These are phyloP conservation scores for Penicillium sp. DNA, from an alignment of 2,329 filamentous ascomycete species.

Conservation along the genomic window DNA sequence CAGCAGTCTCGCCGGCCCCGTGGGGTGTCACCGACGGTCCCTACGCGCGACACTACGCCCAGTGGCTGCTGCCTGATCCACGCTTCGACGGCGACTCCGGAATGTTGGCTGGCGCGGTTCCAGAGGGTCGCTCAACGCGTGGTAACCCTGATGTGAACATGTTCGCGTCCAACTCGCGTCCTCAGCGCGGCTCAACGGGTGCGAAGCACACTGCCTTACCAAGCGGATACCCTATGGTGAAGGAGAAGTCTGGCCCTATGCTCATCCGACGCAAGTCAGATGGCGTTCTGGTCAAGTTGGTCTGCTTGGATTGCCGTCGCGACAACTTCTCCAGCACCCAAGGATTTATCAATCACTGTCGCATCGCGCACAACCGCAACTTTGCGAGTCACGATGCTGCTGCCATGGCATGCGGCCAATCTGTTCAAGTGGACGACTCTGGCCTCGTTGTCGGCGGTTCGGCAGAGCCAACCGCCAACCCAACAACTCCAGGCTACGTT, in stretches of 20 bases:
- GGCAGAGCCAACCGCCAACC: constrained; percentile 30
- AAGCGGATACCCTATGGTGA: constrained; percentile 69
- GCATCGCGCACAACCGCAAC: constrained; percentile 88
- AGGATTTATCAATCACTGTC: constrained; percentile 99
- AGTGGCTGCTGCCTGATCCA: constrained; percentile 89
- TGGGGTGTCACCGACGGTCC: constrained; percentile 91
- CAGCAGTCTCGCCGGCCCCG: constrained; percentile 74
- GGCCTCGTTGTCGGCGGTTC: constrained; percentile 48
- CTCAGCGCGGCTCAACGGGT: constrained; percentile 60
- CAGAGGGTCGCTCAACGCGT: constrained; percentile 77
- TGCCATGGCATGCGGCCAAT: constrained; percentile 81
- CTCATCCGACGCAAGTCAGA: constrained; percentile 80
- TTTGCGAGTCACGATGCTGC: constrained; percentile 97
- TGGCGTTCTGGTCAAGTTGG: constrained; percentile 81
- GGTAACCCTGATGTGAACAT: constrained; percentile 65
- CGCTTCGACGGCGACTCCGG: constrained; percentile 72
- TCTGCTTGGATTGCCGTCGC: constrained; percentile 84
- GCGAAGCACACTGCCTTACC: constrained; percentile 70
- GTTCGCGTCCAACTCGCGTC: constrained; percentile 57
- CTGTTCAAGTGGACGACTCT: constrained; percentile 69
- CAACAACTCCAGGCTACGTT: constrained; percentile 53
- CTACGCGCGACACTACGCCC: constrained; percentile 90
- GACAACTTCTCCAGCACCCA: constrained; percentile 95
- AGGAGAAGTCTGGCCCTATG: constrained; percentile 80
- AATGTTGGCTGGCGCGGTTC: constrained; percentile 43